Evolutionary conservation across 192 early-diverging fungal genomes (phyloP), one percentile per base, ranked within the genome.

Genomic region (Podila horticola): DNA sequence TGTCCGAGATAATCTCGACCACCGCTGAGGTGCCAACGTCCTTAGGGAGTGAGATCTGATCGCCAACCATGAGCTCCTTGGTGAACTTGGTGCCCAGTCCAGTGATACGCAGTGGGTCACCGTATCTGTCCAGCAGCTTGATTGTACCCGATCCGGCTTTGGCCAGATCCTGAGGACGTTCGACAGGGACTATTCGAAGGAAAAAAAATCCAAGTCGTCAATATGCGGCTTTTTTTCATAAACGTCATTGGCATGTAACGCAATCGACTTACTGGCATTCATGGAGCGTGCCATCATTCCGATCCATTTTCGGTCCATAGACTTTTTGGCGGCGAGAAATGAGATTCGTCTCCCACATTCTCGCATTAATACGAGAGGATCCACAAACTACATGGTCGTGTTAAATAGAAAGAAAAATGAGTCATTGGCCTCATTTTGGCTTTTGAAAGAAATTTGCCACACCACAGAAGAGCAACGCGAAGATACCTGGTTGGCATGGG

Each of bases 161-260:
- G 26, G 92, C 92, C 34, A 95, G 77, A 88, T 99, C 97, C 82
- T 98, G 96, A 58, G 96, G 92, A 45, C 97, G 87, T 55, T 91
- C 89, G 12, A 99, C 97, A 5, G 96, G 94, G 75, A 99, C 93
- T 94, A 45, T 4, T 15, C 15, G 41, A 45, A 17, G 15, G 41
- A 13, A 15, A 45, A 45, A 45, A 45, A 13, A 15, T 45, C 15
- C 41, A 45, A 45, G 34, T 45, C 41, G 41, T 45, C 41, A 45
- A 45, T 45, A 45, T 45, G 41, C 38, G 11, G 34, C 34, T 4
- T 36, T 36, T 36, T 45, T 45, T 45, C 15, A 12, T 8, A 45
- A 17, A 13, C 41, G 1, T 12, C 2, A 13, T 13, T 45, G 41
- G 1, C 15, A 63, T 36, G 41, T 12, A 38, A n/a, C 31, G 95